Evolutionary conservation across 169 alveolate species (phyloP), one percentile per base, ranked within the genome.

Genomic region (Plasmodium blacklocki): DNA sequence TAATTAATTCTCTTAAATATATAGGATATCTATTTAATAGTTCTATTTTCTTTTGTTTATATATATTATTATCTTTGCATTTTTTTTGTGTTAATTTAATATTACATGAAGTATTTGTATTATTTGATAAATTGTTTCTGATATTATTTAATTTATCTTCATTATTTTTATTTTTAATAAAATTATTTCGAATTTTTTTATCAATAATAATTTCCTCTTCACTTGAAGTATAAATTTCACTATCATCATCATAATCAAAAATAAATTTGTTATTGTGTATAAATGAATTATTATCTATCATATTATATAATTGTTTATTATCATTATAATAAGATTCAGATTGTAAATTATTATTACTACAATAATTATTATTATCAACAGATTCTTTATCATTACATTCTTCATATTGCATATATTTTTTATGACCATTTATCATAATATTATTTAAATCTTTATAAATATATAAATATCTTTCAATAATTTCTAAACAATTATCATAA

Each of bases 151-250:
- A 14, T 11, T 62, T 19, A 74, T 62, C 63, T 63, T 12, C 29
- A 7, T 73, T 32, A 4, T 60, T 43, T 45, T 47, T 45, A 43
- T 45, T 49, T 14, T 62, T 45, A 21, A 14, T 45, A 12, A 39
- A 39, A 39, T 39, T 39, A 39, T 39, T 39, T 39, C 47, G 5
- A 39, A 39, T 39, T 3, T 43, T 72, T 23, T 60, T 62, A 52
- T 86, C 92, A 3, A 86, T 64, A n/a, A 86, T 59, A 54, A 86
- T 72, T 86, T 86, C 92, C 11, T 86, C 92, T 32, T 86, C 92
- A 73, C 92, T 86, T 11, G 92, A 86, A 26, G 92, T 86, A 18
- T 72, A 86, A 3, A 86, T 86, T 67, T 86, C 92, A 23, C 74
- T 59, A 26, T 86, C 92, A 66, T 71, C 85, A 72, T 86, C 92